phyloP scores from a whole-genome alignment of 1,284 basidiomycete species.

The Naganishia cerealis region DNA sequence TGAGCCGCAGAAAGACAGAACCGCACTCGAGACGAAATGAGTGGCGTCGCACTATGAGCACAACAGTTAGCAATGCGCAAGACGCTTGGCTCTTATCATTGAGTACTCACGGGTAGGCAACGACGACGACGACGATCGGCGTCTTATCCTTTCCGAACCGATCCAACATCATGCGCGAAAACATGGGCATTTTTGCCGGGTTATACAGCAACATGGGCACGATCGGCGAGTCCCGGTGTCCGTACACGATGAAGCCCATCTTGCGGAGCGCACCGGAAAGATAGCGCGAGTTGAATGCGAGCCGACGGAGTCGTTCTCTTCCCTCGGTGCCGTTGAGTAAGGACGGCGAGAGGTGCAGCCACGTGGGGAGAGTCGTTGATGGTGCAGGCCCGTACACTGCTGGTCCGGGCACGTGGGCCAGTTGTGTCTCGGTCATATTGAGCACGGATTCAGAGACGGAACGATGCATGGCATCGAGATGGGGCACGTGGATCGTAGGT shows the following conservation, averaged over 20 bases:
- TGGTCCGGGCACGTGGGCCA: conserved; percentile 42
- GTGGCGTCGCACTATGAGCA: conserved; percentile 73
- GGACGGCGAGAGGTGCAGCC: conserved; percentile 68
- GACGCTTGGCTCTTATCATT: conserved; percentile 2
- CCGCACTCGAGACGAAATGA: conserved; percentile 83
- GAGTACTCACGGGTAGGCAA: conserved; percentile 65
- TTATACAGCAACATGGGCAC: conserved; percentile 91
- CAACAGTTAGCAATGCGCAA: conserved; percentile 15
- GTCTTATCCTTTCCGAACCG: conserved; percentile 61
- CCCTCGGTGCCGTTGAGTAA: conserved; percentile 82
- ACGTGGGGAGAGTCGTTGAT: conserved; percentile 63
- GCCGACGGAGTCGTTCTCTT: conserved; percentile 71
- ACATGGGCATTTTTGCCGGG: conserved; percentile 87
- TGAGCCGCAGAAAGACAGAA: conserved; percentile 94
- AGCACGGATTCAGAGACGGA: conserved; percentile 36
- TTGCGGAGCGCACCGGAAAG: conserved; percentile 82
- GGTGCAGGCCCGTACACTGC: conserved; percentile 65
- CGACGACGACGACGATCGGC: conserved; percentile 80
- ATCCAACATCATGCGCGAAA: conserved; percentile 83
- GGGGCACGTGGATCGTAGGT: conserved; percentile 14
- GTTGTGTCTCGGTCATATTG: conserved; percentile 32
- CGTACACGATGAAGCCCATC: conserved; percentile 96
- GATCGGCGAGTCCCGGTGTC: conserved; percentile 86
- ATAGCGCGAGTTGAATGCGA: conserved; percentile 95
- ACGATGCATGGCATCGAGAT: conserved; percentile 38